These are phyloP conservation scores for Thermochaetoides thermophila DNA, from an alignment of 495 filamentous ascomycete species.

Conservation along the genomic window DNA sequence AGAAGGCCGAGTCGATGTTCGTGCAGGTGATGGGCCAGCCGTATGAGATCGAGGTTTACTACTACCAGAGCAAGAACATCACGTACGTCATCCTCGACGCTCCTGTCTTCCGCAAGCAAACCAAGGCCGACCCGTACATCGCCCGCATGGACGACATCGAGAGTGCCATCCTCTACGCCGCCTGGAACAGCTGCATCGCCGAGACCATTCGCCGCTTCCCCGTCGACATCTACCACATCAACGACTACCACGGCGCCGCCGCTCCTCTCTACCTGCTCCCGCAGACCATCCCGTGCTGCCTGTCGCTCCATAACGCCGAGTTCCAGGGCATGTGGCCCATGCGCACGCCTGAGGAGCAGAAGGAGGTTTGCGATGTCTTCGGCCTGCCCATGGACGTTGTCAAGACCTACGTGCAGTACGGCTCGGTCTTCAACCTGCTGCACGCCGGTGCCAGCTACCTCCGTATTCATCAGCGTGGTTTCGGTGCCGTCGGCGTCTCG, in stretches of 20 bases:
- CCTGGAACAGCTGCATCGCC: constrained; percentile 61
- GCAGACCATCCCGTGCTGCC: constrained; percentile 41
- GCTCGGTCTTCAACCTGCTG: constrained; percentile 56
- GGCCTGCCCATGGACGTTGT: constrained; percentile 40
- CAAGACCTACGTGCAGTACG: constrained; percentile 50
- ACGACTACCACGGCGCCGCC: constrained; percentile 65
- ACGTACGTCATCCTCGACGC: constrained; percentile 60
- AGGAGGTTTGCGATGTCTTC: constrained; percentile 59
- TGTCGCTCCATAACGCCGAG: constrained; percentile 44
- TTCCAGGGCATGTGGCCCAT: constrained; percentile 65
- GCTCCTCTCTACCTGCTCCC: constrained; percentile 60
- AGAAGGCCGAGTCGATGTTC: constrained; percentile 45
- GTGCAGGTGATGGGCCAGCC: constrained; percentile 49
- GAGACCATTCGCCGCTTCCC: constrained; percentile 44
- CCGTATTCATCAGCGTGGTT: constrained; percentile 60
- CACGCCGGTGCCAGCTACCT: constrained; percentile 61
- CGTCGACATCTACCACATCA: constrained; percentile 64
- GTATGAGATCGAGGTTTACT: constrained; percentile 52
- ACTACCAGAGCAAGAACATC: constrained; percentile 50
- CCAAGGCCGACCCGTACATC: constrained; percentile 52
- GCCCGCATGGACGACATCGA: constrained; percentile 63
- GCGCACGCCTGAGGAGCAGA: constrained; percentile 49
- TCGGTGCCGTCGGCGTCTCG: constrained; percentile 60
- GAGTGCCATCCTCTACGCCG: constrained; percentile 56
- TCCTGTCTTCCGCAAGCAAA: constrained; percentile 55